Conservation (phyloP, 2,329 filamentous ascomycete genomes). For the Monilinia laxa region DNA sequence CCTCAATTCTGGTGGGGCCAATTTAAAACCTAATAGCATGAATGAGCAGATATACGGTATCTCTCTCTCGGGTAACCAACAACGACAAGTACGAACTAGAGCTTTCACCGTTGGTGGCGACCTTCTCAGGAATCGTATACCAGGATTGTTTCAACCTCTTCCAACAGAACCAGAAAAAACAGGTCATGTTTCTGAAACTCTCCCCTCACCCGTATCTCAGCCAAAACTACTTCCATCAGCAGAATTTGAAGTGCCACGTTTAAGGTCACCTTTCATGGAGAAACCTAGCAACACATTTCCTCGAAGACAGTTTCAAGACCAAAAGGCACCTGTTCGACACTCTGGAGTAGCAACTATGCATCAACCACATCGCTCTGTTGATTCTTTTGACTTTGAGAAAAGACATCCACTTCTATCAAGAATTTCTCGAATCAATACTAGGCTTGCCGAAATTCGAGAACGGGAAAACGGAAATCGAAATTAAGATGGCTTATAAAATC, state of each 20-base stretch:
- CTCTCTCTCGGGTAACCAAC: constrained; percentile 27
- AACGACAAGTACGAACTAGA: constrained; percentile 38
- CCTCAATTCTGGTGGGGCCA: constrained; percentile 32
- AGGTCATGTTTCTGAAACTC: constrained; percentile 8
- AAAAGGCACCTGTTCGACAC: constrained; percentile 38
- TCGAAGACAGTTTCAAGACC: constrained; percentile 51
- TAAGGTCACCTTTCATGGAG: constrained; percentile 60
- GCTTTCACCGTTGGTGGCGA: constrained; percentile 41
- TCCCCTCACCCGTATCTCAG: constrained; percentile 27
- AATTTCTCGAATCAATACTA: constrained; percentile 34
- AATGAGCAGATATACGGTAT: constrained; percentile 39
- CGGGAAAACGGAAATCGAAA: constrained; percentile 29
- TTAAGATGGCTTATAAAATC: not conserved
- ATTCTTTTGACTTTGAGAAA: constrained; percentile 39
- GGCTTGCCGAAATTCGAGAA: constrained; percentile 37
- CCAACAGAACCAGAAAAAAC: constrained; percentile 13
- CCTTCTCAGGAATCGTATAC: constrained; percentile 28
- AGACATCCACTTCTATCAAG: constrained; percentile 35
- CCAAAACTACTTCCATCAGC: constrained; percentile 41
- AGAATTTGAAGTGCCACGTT: constrained; percentile 42
- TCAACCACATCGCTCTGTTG: constrained; percentile 43
- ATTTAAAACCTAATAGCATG: constrained; percentile 36
- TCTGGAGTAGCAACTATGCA: constrained; percentile 59
- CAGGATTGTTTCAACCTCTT: constrained; percentile 30
- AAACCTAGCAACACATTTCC: constrained; percentile 60